Conservation (phyloP, 1,284 basidiomycete genomes). For the Neotropicomus parvogracilis region DNA sequence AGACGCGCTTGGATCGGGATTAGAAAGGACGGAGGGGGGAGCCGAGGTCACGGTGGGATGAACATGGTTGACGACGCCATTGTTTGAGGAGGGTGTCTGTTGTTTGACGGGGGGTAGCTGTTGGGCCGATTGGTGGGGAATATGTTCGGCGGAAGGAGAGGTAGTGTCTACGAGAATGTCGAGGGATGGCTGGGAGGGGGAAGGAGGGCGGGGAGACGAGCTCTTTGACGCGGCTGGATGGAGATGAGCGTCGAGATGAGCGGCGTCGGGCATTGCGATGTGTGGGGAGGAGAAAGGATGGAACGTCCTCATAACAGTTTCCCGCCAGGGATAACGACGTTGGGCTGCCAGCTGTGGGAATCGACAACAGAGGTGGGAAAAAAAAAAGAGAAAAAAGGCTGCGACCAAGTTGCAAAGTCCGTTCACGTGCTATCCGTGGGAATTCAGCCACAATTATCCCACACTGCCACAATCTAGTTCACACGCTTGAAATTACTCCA, state of each 20-base stretch:
- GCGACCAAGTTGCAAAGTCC: too few relatives aligned
- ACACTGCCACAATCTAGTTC: slow-evolving; percentile 12
- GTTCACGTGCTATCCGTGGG: slow-evolving; percentile 35
- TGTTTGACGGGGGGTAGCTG: slow-evolving; percentile 25
- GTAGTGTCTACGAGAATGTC: slow-evolving; percentile 41
- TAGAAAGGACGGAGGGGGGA: slow-evolving; percentile 37
- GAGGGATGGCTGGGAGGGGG: slow-evolving; percentile 39
- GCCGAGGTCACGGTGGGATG: slow-evolving; percentile 36
- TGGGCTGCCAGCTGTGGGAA: slow-evolving; percentile 40
- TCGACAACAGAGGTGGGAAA: slow-evolving; percentile 38
- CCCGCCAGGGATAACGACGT: slow-evolving; percentile 38
- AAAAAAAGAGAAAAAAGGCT: slow-evolving; percentile 32
- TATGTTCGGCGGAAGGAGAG: slow-evolving; percentile 27
- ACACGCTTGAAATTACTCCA: slow-evolving; percentile 18
- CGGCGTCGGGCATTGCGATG: slow-evolving; percentile 43
- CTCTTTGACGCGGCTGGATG: slow-evolving; percentile 34
- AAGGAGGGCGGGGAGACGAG: slow-evolving; percentile 38
- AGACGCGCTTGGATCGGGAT: slow-evolving; percentile 53
- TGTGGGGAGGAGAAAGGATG: slow-evolving; percentile 42
- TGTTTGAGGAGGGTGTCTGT: slow-evolving; percentile 23
- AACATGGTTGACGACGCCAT: slow-evolving; percentile 31
- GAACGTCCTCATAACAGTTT: slow-evolving; percentile 40
- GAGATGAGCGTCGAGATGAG: slow-evolving; percentile 37
- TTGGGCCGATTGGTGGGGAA: slow-evolving; percentile 26
- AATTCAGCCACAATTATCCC: slow-evolving; percentile 22